Evolutionary conservation across 331 rosid species (phyloP), one percentile per base, ranked within the genome.

Genomic region (Arachis monticola): DNA sequence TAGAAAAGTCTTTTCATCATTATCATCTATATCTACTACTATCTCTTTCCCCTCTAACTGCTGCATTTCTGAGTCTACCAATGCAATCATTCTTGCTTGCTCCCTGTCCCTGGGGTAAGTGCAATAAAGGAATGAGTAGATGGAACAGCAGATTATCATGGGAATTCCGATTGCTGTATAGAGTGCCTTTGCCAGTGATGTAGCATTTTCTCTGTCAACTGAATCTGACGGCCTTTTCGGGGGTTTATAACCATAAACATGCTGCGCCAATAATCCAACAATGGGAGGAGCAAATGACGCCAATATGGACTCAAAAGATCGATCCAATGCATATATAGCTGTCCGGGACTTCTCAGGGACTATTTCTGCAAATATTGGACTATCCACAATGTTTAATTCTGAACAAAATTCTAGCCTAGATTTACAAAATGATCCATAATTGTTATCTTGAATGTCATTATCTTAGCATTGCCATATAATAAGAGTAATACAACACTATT

Each of bases 281-380:
- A 89, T 41, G 6, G 90, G 87, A 12, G 97, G 97, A 77, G 95
- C 97, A 67, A 89, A 91, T 6, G 97, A 89, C 0, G 92, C 31
- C 48, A 89, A 50, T 14, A 91, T 67, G 40, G 88, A 42, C 78
- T 89, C 95, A 11, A 91, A 85, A 46, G 88, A 89, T 80, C 78
- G 77, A 71, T 91, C 97, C 78, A 91, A 51, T 9, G 97, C 95
- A 69, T 91, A 89, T 66, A 91, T 79, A 76, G 85, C 76, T 0
- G 95, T 85, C 4, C 97, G 87, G 9, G 92, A 91, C 81, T 78
- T 89, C 83, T 91, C 90, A 27, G 91, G 92, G 40, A 91, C 92
- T 68, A 89, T 89, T 82, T 91, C 97, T 73, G 97, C 97, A 86
- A 91, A 91, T 85, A 91, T 91, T 66, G 92, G 97, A 80, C 97